Conservation (phyloP, 2,329 filamentous ascomycete genomes). For the Diplocarpon mali region DNA sequence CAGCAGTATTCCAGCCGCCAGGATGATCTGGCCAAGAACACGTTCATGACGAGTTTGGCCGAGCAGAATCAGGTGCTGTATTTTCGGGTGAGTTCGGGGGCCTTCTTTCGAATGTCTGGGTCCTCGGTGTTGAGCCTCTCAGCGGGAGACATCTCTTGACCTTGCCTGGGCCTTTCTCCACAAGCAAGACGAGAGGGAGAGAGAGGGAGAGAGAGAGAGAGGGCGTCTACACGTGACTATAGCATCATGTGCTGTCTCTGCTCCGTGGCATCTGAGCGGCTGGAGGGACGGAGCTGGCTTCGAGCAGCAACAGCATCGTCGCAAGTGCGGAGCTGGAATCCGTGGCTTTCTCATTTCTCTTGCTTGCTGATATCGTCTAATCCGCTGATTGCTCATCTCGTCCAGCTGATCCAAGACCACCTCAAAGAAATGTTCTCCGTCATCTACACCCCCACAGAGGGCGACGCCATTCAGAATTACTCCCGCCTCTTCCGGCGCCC, state of each 20-base stretch:
- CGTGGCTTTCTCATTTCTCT: background rate
- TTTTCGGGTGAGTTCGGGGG: constrained; percentile 45
- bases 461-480: constrained; percentile 78
- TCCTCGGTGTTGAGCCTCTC: too few species aligned
- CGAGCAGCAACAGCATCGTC: too few species aligned
- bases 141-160: too few species aligned
- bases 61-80: constrained; percentile 79
- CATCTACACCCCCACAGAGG: constrained; percentile 88
- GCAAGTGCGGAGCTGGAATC: too few species aligned
- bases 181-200: too few species aligned
- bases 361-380: background rate
- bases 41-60: constrained; percentile 75
- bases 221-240: too few species aligned
- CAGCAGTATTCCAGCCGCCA: constrained; percentile 57
- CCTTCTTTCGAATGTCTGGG: background rate
- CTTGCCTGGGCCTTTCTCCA: too few species aligned
- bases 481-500: constrained; percentile 67
- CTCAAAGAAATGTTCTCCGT: constrained; percentile 80
- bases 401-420: constrained; percentile 61
- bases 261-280: too few species aligned
- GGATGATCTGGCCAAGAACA: constrained; percentile 70
- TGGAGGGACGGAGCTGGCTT: too few species aligned
- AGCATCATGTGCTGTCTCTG: too few species aligned
- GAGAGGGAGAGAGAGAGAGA: too few species aligned
- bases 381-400: constrained; percentile 2